Base-by-base conservation (phyloP, 2,329 filamentous ascomycete species). In the Trichoderma brevicompactum region DNA sequence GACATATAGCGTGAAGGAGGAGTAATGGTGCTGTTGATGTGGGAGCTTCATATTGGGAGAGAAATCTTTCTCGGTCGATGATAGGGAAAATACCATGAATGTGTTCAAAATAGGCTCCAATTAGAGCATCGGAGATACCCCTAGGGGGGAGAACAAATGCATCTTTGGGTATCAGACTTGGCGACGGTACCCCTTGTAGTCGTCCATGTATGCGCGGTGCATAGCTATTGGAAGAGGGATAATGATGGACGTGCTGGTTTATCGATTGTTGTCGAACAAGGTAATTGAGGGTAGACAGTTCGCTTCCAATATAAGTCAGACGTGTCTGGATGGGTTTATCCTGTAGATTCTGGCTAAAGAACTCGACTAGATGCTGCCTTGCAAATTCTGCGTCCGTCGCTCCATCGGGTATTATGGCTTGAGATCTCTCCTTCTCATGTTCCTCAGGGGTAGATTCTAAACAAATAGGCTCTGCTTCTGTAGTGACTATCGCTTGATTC, bases 141-240 rank as follows among this genome's bases (percentile, higher is more conserved):
- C 13, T 49, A 1, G 46, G 46, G 28, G 46, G 46, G 15, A 49
- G 46, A 32, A 49, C 46, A 28, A 49, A 49, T 7, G 46, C 46
- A 49, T 49, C 46, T 49, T n/a, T 49, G 3, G 46, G 46, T 28
- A 49, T 49, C 7, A 52, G 15, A 19, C 32, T 52, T 0, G 48
- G 48, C 82, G 79, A 17, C 78, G 77, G 67, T 83, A 34, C 8
- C 13, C 48, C 28, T 34, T 52, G 28, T n/a, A 52, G 5, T 44
- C 15, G 41, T 3, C 41, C 10, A 19, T n/a, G 10, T 44, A 60
- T 44, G 32, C 56, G 56, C 36, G 56, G 56, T 19, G 43, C 43
- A 40, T 60, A 60, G n/a, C n/a, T 43, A 34, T 60, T 60, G 12
- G 56, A 60, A 15, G 40, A 44, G 17, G 56, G 56, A n/a, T 60